phyloP scores from a whole-genome alignment of 352 stramenopile genomes.

The Phytophthora meadii region DNA sequence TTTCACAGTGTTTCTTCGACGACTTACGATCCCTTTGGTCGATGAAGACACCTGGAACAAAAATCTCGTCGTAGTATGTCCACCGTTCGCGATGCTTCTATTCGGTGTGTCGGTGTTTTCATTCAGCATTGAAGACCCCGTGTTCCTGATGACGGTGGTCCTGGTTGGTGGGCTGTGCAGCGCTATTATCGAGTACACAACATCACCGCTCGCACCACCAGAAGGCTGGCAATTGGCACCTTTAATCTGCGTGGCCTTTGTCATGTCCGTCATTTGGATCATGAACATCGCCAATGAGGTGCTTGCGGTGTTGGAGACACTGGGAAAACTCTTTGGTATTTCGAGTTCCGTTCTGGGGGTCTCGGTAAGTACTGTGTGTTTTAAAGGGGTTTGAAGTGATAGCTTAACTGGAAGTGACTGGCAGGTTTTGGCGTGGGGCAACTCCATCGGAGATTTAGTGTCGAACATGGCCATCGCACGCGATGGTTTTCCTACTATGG shows the following conservation, averaged over 20 bases:
- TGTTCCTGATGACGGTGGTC: slow-evolving; percentile 55
- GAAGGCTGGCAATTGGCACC: slow-evolving; percentile 54
- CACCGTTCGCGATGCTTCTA: slow-evolving; percentile 65
- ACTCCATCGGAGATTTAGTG: slow-evolving; percentile 82
- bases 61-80: slow-evolving; percentile 68
- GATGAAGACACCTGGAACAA: slow-evolving; percentile 87
- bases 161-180: slow-evolving; percentile 53
- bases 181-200: slow-evolving; percentile 52
- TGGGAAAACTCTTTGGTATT: slow-evolving; percentile 78
- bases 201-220: slow-evolving; percentile 53
- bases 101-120: slow-evolving; percentile 62
- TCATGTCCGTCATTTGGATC: slow-evolving; percentile 90
- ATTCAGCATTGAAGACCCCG: slow-evolving; percentile 51
- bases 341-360: slow-evolving; percentile 79
- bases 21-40: slow-evolving; percentile 79
- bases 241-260: slow-evolving; percentile 77
- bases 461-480: slow-evolving; percentile 83
- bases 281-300: slow-evolving; percentile 88
- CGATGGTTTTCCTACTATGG: slow-evolving; percentile 85
- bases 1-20: slow-evolving; percentile 67
- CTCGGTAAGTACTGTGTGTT: slow-evolving; percentile 52
- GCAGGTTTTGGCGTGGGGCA: slow-evolving; percentile 81
- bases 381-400: background rate
- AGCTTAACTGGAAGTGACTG: slow-evolving; percentile 13
- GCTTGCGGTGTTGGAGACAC: slow-evolving; percentile 72